Percentiles rank a stretch among this genome's conserved stretches.
Evolutionary conservation across 164 flowering plant genomes (phyloP).

Genomic region (Stephania yunnanensis): DNA sequence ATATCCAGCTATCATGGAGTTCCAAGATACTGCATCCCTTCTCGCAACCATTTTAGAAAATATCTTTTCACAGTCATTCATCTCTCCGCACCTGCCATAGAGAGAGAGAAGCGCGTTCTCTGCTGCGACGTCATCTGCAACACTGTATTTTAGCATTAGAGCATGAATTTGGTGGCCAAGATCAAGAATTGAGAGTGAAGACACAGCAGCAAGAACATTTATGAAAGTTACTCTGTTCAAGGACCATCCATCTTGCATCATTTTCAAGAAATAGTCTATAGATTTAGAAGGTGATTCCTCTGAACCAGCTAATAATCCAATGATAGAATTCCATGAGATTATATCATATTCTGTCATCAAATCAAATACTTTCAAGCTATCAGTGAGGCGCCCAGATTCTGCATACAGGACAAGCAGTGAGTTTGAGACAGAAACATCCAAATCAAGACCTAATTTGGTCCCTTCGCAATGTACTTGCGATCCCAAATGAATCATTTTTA

Average conservation of each 20-base stretch:
- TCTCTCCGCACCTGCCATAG: constrained; percentile 69
- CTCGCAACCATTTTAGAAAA: constrained; percentile 59
- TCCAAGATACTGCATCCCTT: constrained; percentile 83
- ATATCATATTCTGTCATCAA: constrained; percentile 59
- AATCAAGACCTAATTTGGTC: constrained; percentile 68
- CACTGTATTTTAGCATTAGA: constrained; percentile 39
- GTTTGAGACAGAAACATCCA: constrained; percentile 80
- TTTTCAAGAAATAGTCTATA: constrained; percentile 37
- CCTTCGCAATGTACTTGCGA: constrained; percentile 62
- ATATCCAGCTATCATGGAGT: constrained; percentile 80
- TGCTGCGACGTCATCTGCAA: constrained; percentile 38
- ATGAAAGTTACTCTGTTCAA: constrained; percentile 68
- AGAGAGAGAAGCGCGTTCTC: constrained; percentile 73
- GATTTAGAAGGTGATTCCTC: constrained; percentile 40
- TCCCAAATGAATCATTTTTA: constrained; percentile 46
- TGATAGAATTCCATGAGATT: constrained; percentile 82
- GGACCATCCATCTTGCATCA: constrained; percentile 64
- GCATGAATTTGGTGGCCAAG: constrained; percentile 65
- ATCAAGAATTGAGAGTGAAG: constrained; percentile 44
- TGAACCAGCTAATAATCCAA: constrained; percentile 58
- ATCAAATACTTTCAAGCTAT: constrained; percentile 53
- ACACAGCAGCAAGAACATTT: constrained; percentile 55
- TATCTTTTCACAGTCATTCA: constrained; percentile 57
- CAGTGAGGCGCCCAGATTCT: constrained; percentile 41
- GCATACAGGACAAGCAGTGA: constrained; percentile 73